A percentile compares a stretch with the other conserved stretches of the same genome.
These are phyloP conservation scores for Rhodomyrtus tomentosa DNA, from an alignment of 345 rosid genomes.

Conservation along the genomic window DNA sequence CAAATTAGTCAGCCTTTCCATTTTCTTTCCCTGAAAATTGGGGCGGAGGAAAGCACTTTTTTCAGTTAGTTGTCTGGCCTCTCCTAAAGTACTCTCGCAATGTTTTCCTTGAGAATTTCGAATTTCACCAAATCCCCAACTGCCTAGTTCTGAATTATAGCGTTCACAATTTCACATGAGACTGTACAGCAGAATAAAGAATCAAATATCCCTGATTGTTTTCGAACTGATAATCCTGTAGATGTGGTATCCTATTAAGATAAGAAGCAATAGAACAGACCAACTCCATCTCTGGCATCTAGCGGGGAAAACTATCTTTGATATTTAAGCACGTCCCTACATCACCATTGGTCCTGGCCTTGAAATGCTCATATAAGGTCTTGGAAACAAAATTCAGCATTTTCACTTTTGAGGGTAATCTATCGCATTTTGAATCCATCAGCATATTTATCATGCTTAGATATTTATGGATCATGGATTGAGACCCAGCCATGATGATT, in stretches of 20 bases:
- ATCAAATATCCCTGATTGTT: not conserved
- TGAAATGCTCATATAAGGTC: not conserved
- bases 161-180: not conserved
- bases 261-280: not conserved
- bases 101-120: not conserved
- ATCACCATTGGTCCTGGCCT: not conserved
- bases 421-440: not conserved
- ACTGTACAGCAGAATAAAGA: not conserved
- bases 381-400: not conserved
- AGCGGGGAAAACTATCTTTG: not conserved
- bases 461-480: not conserved
- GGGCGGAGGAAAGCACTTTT: not conserved
- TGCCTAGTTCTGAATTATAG: not conserved
- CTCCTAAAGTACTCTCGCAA: not conserved
- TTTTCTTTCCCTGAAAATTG: not conserved
- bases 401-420: not conserved
- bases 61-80: not conserved
- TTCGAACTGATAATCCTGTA: not conserved
- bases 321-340: not conserved
- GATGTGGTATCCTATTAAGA: not conserved
- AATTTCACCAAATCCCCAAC: not conserved
- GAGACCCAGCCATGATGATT: not conserved
- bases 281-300: not conserved
- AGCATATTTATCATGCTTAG: not conserved
- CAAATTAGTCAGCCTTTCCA: not conserved